These are phyloP conservation scores for Erythrophleum fordii DNA, from an alignment of 306 rosid species.

Conservation along the genomic window DNA sequence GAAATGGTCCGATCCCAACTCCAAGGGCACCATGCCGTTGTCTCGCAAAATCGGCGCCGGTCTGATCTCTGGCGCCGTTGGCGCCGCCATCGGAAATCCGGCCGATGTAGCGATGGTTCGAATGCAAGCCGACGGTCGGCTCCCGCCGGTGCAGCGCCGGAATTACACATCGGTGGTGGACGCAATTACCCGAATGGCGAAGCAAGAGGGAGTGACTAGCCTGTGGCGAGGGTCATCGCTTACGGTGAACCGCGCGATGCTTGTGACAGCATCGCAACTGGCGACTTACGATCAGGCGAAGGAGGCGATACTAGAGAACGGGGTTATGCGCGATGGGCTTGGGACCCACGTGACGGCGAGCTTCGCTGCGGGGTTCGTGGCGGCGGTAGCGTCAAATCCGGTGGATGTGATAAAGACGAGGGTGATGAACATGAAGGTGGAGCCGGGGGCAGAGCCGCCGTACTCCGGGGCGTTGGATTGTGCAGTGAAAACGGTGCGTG, in stretches of 20 bases:
- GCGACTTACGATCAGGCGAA: constrained; percentile 78
- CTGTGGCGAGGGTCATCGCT: constrained; percentile 81
- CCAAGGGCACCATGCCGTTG: constrained; percentile 55
- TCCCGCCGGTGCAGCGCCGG: constrained; percentile 64
- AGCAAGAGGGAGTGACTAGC: constrained; percentile 63
- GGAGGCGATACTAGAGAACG: constrained; percentile 60
- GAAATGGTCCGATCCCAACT: constrained; percentile 66
- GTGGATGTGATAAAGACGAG: constrained; percentile 80
- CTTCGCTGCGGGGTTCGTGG: constrained; percentile 78
- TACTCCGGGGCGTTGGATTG: constrained; percentile 77
- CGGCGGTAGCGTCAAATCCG: constrained; percentile 77
- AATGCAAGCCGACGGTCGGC: constrained; percentile 84
- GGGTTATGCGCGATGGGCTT: constrained; percentile 68
- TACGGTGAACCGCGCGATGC: constrained; percentile 84
- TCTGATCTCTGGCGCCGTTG: constrained; percentile 64
- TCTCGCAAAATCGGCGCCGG: constrained; percentile 60
- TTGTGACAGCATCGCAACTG: constrained; percentile 79
- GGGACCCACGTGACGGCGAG: constrained; percentile 88
- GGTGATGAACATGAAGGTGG: constrained; percentile 88
- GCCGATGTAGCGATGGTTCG: constrained; percentile 86
- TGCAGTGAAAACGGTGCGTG: constrained; percentile 65
- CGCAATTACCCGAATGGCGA: constrained; percentile 63
- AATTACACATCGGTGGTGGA: constrained; percentile 75
- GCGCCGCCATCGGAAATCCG: constrained; percentile 70
- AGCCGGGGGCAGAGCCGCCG: constrained; percentile 61